phyloP scores from a whole-genome alignment of 208 protist genomes.

The Leishmania amazonensis region DNA sequence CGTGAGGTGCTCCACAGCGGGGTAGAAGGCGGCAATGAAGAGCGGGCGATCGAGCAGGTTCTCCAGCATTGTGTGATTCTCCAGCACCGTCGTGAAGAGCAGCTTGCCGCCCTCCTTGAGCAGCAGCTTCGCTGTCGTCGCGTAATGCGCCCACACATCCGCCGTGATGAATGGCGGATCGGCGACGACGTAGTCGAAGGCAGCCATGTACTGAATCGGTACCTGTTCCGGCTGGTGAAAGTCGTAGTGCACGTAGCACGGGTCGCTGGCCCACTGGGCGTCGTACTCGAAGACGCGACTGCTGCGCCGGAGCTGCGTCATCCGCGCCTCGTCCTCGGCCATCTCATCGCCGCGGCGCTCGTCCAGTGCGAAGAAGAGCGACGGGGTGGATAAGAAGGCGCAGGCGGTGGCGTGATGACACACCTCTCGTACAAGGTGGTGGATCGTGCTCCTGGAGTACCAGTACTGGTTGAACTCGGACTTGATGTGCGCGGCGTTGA shows the following conservation, averaged over 20 bases:
- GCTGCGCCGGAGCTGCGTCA: conserved; percentile 32
- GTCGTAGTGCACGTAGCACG: conserved; percentile 88
- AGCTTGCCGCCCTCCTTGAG: conserved; percentile 72
- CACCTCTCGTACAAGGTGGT: conserved; percentile 69
- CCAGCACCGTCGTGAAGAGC: conserved; percentile 89
- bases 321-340: conserved; percentile 18
- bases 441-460: conserved; percentile 90
- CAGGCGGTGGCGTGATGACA: conserved; percentile 61
- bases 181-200: conserved; percentile 93
- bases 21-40: conserved; percentile 84
- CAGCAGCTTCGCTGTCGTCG: conserved; percentile 56
- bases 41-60: conserved; percentile 62
- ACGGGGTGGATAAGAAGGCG: conserved; percentile 92
- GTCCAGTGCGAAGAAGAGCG: conserved; percentile 89
- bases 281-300: conserved; percentile 91
- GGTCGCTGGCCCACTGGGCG: conserved; percentile 70
- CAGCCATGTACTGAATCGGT: conserved; percentile 63
- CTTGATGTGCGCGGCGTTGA: conserved; percentile 41
- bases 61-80: conserved; percentile 90
- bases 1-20: conserved; percentile 82
- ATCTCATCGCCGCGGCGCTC: conserved; percentile 24
- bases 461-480: conserved; percentile 94
- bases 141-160: conserved; percentile 89
- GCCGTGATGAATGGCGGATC: conserved; percentile 95
- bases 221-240: conserved; percentile 81